Percentiles rank a stretch among this genome's conserved stretches.
phyloP scores from a whole-genome alignment of 345 rosid species.

The Citrus glauca region DNA sequence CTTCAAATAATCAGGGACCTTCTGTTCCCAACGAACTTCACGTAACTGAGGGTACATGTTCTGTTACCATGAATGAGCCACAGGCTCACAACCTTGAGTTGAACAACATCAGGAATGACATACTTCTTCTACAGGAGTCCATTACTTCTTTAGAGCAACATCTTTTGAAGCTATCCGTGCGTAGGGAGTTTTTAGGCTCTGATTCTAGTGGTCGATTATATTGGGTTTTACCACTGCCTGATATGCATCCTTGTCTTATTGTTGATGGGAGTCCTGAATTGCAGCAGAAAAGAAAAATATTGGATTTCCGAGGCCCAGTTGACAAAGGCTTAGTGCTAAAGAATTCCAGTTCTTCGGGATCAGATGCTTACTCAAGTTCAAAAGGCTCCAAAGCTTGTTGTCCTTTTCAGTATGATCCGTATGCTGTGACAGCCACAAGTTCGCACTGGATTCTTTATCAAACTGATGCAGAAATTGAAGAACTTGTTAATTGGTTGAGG shows the following conservation, averaged over 20 bases:
- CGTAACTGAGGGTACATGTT: slow-evolving; percentile 31
- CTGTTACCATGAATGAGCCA: slow-evolving; percentile 44
- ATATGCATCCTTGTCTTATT: slow-evolving; percentile 46
- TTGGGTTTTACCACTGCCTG: slow-evolving; percentile 66
- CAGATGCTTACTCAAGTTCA: slow-evolving; percentile 19
- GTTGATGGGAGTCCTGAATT: slow-evolving; percentile 70
- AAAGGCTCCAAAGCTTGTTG: slow-evolving; percentile 58
- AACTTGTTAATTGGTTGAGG: slow-evolving; percentile 69
- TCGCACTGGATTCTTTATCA: slow-evolving; percentile 66
- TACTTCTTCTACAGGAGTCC: slow-evolving; percentile 51
- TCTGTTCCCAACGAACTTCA: slow-evolving; percentile 24
- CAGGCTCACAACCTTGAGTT: slow-evolving; percentile 53
- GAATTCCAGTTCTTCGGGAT: slow-evolving; percentile 17
- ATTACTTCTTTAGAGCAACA: slow-evolving; percentile 55
- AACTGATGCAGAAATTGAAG: slow-evolving; percentile 65
- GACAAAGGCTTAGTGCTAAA: slow-evolving; percentile 6
- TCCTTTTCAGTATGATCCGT: slow-evolving; percentile 44
- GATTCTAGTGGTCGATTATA: slow-evolving; percentile 81
- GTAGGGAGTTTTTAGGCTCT: slow-evolving; percentile 81
- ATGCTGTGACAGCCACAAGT: slow-evolving; percentile 28
- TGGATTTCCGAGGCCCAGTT: neutral
- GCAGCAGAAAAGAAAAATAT: slow-evolving; percentile 30
- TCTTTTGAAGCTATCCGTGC: slow-evolving; percentile 56
- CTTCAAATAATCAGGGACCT: slow-evolving; percentile 27
- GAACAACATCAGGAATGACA: slow-evolving; percentile 48